phyloP scores from a whole-genome alignment of 768 basidiomycete species.

The Pleurotus tuber-regium region DNA sequence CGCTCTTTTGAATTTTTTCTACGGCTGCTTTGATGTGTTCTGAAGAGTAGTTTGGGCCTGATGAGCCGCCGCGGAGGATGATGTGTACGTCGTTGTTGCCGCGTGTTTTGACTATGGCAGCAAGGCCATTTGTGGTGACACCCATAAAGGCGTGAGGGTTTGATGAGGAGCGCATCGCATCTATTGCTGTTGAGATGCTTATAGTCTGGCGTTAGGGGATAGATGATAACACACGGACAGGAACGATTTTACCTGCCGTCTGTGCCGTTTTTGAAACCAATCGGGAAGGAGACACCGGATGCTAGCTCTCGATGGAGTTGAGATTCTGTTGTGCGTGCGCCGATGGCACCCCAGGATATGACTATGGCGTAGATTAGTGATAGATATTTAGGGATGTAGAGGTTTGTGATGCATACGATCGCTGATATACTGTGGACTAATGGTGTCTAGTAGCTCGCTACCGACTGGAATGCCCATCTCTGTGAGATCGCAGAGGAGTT shows the following conservation, averaged over 20 bases:
- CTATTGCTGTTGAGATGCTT: constrained; percentile 93
- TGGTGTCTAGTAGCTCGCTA: constrained; percentile 87
- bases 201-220: constrained; percentile 90
- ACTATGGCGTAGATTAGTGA: neutral
- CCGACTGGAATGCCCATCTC: constrained; percentile 90
- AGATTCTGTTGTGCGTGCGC: constrained; percentile 88
- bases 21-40: constrained; percentile 76
- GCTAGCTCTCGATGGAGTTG: constrained; percentile 90
- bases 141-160: constrained; percentile 23
- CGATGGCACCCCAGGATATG: constrained; percentile 94
- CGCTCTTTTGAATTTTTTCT: constrained; percentile 84
- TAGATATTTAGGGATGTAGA: neutral
- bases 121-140: constrained; percentile 6
- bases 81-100: constrained; percentile 92
- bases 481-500: constrained; percentile 77
- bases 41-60: constrained; percentile 14
- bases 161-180: constrained; percentile 67
- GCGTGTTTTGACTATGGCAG: constrained; percentile 31
- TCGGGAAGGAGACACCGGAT: constrained; percentile 89
- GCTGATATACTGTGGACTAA: constrained; percentile 80
- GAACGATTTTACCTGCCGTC: constrained; percentile 55
- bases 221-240: constrained; percentile 63
- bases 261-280: constrained; percentile 98
- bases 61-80: constrained; percentile 87
- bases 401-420: constrained; percentile 63